phyloP scores from a whole-genome alignment of 768 basidiomycete genomes.

The Porpolomopsis calyptriformis region DNA sequence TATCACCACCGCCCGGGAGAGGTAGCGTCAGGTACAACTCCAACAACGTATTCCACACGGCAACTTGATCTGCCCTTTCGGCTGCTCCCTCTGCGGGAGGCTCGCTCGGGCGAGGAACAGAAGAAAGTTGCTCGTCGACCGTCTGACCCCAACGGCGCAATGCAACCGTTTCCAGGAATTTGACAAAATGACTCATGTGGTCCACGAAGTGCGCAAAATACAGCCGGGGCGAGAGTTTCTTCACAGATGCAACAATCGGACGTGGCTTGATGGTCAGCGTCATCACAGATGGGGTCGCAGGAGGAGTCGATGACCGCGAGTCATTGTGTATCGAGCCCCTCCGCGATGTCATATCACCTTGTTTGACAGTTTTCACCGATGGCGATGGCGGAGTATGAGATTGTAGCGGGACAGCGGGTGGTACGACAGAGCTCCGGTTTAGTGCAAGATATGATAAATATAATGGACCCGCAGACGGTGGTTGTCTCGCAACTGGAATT shows the following conservation, averaged over 20 bases:
- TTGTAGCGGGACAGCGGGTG: constrained; percentile 31
- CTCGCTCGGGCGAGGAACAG: constrained; percentile 12
- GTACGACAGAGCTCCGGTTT: constrained; percentile 41
- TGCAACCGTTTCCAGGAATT: constrained; percentile 85
- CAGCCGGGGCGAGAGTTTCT: constrained; percentile 66
- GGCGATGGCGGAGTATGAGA: constrained; percentile 31
- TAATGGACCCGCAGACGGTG: constrained; percentile 36
- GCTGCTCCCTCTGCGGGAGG: constrained; percentile 28
- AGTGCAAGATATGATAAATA: constrained; percentile 76
- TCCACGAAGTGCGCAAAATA: constrained; percentile 96
- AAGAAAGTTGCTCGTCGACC: constrained; percentile 31
- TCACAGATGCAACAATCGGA: constrained; percentile 25
- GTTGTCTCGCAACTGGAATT: constrained; percentile 15
- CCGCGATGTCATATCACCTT: constrained; percentile 26
- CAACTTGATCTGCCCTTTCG: constrained; percentile 61
- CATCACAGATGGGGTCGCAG: constrained; percentile 22
- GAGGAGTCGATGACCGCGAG: constrained; percentile 22
- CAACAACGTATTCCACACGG: constrained; percentile 92
- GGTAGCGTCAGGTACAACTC: constrained; percentile 78
- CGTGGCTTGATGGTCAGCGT: constrained; percentile 12
- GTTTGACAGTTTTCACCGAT: constrained; percentile 36
- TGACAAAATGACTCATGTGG: constrained; percentile 70
- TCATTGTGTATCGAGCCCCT: constrained; percentile 28
- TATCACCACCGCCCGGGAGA: constrained; percentile 12
- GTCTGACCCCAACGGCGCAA: constrained; percentile 68